A percentile compares a stretch with the other conserved stretches of the same genome.
Conservation (phyloP, 352 stramenopile genomes). For the Pythium aphanidermatum region DNA sequence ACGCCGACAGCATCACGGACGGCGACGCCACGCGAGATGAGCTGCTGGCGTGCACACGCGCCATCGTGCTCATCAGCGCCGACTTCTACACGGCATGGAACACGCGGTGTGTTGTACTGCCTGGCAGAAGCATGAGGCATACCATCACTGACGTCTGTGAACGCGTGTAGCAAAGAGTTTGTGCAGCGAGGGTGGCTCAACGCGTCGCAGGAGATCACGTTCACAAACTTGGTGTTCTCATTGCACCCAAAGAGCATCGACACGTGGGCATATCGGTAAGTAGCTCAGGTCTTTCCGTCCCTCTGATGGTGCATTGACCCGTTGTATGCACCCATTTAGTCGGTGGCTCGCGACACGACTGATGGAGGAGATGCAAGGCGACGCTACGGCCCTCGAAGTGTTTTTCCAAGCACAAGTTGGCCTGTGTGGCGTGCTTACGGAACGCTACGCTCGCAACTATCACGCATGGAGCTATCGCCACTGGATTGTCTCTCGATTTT, state of each 20-base stretch:
- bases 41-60: slow-evolving; percentile 48
- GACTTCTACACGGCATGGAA: slow-evolving; percentile 88
- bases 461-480: slow-evolving; percentile 83
- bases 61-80: slow-evolving; percentile 65
- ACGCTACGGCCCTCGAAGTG: slow-evolving; percentile 12
- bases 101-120: slow-evolving; percentile 33
- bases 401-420: slow-evolving; percentile 53
- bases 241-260: slow-evolving; percentile 84
- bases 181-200: slow-evolving; percentile 36
- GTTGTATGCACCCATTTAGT: slow-evolving; percentile 10
- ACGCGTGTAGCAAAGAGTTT: slow-evolving; percentile 50
- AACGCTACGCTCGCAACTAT: slow-evolving; percentile 74
- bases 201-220: slow-evolving; percentile 40
- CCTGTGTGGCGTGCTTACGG: slow-evolving; percentile 42
- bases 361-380: slow-evolving; percentile 9
- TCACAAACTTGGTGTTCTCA: slow-evolving; percentile 68
- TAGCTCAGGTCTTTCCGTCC: background rate
- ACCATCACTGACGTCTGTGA: background rate
- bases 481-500: slow-evolving; percentile 52
- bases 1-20: slow-evolving; percentile 3
- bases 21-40: slow-evolving; percentile 12
- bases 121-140: background rate
- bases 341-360: slow-evolving; percentile 49
- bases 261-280: slow-evolving; percentile 77
- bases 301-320: slow-evolving; percentile 25